Percentiles rank a stretch among this genome's conserved stretches.
phyloP scores from a whole-genome alignment of 495 filamentous ascomycete genomes.

The Neurospora sp. region DNA sequence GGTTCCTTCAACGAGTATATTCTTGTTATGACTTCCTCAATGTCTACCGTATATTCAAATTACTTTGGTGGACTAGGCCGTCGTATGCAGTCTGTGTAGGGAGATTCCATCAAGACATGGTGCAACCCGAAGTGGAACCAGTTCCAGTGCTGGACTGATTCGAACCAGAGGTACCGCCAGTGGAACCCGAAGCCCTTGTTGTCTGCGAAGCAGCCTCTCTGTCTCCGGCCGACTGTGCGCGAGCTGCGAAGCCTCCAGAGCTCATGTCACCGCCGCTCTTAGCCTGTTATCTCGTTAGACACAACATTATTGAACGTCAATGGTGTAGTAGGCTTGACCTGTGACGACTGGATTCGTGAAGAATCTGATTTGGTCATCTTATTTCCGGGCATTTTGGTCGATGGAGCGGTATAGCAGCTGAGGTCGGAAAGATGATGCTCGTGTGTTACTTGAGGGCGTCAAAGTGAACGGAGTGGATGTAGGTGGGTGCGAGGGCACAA shows the following conservation, averaged over 20 bases:
- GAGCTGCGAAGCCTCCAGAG: background rate
- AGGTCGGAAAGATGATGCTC: background rate
- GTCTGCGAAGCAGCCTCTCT: background rate
- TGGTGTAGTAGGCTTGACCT: background rate
- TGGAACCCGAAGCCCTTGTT: too few relatives aligned
- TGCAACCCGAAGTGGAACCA: too few relatives aligned
- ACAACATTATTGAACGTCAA: background rate
- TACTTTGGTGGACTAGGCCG: too few relatives aligned
- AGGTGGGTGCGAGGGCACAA: background rate
- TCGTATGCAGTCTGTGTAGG: too few relatives aligned
- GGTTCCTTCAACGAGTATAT: too few relatives aligned
- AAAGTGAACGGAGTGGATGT: background rate
- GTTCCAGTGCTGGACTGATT: background rate
- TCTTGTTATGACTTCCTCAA: too few relatives aligned
- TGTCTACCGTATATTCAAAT: too few relatives aligned
- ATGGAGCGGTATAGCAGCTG: background rate
- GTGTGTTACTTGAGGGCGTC: background rate
- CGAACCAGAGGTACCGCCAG: background rate
- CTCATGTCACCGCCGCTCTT: constrained; percentile 4
- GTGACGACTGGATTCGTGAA: background rate
- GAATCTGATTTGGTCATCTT: background rate
- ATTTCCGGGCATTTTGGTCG: background rate
- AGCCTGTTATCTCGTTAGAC: background rate
- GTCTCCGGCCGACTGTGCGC: background rate
- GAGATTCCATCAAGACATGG: too few relatives aligned